Percentiles rank a stretch among this genome's conserved stretches.
Conservation (phyloP, 768 basidiomycete genomes). For the Podaxis sp. region DNA sequence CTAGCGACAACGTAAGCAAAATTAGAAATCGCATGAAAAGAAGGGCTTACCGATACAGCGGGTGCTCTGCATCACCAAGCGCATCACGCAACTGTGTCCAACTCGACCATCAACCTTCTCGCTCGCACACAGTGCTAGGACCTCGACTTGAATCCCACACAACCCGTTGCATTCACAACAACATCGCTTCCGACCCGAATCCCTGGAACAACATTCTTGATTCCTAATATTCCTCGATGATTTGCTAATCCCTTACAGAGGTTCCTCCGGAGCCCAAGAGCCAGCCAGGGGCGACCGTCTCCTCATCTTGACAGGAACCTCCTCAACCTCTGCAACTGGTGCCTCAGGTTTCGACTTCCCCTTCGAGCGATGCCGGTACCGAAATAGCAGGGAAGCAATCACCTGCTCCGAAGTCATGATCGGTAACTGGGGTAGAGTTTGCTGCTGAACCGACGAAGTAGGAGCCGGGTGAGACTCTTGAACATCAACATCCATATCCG, state of each 20-base stretch:
- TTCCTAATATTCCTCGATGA: neutral
- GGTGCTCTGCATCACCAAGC: too few species aligned
- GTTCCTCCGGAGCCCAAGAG: neutral
- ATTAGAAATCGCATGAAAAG: too few species aligned
- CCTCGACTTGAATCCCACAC: too few species aligned
- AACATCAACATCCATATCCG: neutral
- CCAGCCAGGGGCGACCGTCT: constrained; percentile 9
- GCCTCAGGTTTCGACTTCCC: constrained; percentile 10
- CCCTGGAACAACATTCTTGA: neutral
- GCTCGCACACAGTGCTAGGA: too few species aligned
- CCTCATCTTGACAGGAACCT: neutral
- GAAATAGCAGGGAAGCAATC: constrained; percentile 9
- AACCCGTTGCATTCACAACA: too few species aligned
- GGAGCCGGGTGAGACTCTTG: neutral
- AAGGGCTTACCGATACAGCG: too few species aligned
- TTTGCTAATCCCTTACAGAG: neutral
- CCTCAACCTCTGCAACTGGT: neutral
- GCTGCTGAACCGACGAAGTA: neutral
- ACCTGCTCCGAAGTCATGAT: constrained; percentile 4
- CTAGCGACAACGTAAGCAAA: too few species aligned
- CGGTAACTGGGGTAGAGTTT: neutral
- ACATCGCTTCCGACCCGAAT: too few species aligned
- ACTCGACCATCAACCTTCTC: too few species aligned
- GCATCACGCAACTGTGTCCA: too few species aligned
- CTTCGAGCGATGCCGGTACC: constrained; percentile 10